These are phyloP conservation scores for Leccinum fuscescens DNA, from an alignment of 1,284 basidiomycete species.

Conservation along the genomic window DNA sequence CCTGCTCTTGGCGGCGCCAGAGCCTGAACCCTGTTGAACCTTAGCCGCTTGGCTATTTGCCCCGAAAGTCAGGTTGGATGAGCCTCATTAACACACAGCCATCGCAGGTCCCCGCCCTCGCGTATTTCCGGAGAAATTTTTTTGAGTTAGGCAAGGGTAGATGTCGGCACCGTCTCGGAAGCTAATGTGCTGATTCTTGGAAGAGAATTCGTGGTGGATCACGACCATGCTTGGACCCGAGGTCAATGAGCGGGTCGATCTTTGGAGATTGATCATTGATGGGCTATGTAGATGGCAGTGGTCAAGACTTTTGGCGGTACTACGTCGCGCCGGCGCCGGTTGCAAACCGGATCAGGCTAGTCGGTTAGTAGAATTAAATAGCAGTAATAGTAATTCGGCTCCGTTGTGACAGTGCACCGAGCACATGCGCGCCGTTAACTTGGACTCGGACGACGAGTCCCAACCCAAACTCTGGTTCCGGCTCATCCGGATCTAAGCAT, in stretches of 20 bases:
- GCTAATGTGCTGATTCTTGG: neutral
- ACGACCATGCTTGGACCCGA: slow-evolving; percentile 3
- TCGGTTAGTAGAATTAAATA: neutral
- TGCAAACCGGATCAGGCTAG: neutral
- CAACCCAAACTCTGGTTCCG: slow-evolving; percentile 6
- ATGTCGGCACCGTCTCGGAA: slow-evolving; percentile 14
- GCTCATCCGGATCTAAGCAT: slow-evolving; percentile 17
- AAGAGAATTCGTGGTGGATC: slow-evolving; percentile 3
- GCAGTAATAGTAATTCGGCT: slow-evolving; percentile 24
- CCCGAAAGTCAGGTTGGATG: slow-evolving; percentile 31
- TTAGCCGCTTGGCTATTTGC: slow-evolving; percentile 30
- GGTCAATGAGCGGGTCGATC: neutral
- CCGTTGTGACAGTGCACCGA: slow-evolving; percentile 14
- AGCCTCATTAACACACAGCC: slow-evolving; percentile 40
- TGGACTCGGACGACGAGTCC: neutral
- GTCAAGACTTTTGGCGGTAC: neutral
- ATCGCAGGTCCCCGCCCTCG: slow-evolving; percentile 38
- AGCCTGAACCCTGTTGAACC: slow-evolving; percentile 35
- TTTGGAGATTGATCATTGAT: neutral
- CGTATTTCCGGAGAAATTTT: slow-evolving; percentile 40
- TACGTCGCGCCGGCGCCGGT: neutral
- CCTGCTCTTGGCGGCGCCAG: slow-evolving; percentile 31
- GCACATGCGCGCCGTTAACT: neutral
- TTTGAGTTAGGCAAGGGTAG: slow-evolving; percentile 23
- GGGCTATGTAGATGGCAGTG: neutral